Conservation (phyloP, 495 filamentous ascomycete genomes). For the Poronia punctata region DNA sequence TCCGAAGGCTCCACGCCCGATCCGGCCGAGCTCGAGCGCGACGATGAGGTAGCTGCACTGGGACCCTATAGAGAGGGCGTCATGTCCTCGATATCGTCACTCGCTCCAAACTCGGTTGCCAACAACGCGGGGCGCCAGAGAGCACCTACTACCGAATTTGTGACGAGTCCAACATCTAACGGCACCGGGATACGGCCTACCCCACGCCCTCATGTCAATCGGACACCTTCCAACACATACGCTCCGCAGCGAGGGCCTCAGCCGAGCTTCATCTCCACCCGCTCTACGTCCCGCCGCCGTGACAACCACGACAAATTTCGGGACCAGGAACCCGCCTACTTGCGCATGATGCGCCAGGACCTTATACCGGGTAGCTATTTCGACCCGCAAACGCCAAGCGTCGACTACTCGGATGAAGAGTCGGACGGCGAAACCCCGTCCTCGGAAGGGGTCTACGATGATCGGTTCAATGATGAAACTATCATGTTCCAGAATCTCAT, state of each 20-base stretch:
- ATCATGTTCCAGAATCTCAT: slow-evolving; percentile 78
- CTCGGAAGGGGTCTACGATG: slow-evolving; percentile 72
- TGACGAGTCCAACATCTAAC: slow-evolving; percentile 15
- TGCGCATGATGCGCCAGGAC: slow-evolving; percentile 42
- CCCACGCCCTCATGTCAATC: slow-evolving; percentile 22
- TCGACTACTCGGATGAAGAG: slow-evolving; percentile 70
- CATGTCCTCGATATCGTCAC: slow-evolving; percentile 31
- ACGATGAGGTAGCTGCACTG: slow-evolving; percentile 39
- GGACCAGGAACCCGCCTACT: slow-evolving; percentile 42
- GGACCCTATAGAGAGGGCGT: slow-evolving; percentile 31
- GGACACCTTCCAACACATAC: slow-evolving; percentile 46
- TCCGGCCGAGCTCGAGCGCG: slow-evolving; percentile 37
- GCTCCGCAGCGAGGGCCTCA: slow-evolving; percentile 38
- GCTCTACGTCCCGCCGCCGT: slow-evolving; percentile 74
- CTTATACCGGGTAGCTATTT: slow-evolving; percentile 71
- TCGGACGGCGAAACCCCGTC: slow-evolving; percentile 79
- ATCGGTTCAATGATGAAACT: slow-evolving; percentile 85
- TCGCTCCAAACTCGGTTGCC: slow-evolving; percentile 32
- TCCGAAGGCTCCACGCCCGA: slow-evolving; percentile 53
- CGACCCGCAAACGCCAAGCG: slow-evolving; percentile 58
- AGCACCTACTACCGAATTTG: slow-evolving; percentile 2
- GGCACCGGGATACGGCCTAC: slow-evolving; percentile 15
- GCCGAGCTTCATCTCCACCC: slow-evolving; percentile 35
- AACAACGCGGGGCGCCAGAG: slow-evolving; percentile 32
- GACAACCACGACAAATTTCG: slow-evolving; percentile 63